Conservation (phyloP, 306 rosid species). For the Castanea crenata region DNA sequence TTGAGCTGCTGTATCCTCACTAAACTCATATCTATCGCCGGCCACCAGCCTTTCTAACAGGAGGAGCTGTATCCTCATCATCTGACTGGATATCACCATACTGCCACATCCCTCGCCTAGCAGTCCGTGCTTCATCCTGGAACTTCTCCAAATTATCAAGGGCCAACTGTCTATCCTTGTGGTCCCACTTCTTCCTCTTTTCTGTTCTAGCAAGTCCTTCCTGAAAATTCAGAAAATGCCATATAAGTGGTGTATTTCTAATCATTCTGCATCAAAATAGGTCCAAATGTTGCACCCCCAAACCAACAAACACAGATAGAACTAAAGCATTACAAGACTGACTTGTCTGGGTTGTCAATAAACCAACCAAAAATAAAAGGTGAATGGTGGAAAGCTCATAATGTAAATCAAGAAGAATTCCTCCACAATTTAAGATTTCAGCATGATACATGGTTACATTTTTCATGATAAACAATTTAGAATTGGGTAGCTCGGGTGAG, state of each 20-base stretch:
- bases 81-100: slow-evolving; percentile 89
- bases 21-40: slow-evolving; percentile 45
- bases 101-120: slow-evolving; percentile 84
- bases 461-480: background rate
- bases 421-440: background rate
- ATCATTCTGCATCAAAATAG: background rate
- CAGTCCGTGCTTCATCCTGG: slow-evolving; percentile 74
- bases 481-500: background rate
- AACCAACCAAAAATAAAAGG: background rate
- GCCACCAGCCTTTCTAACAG: slow-evolving; percentile 65
- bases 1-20: slow-evolving; percentile 28
- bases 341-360: background rate
- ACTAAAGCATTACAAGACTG: background rate
- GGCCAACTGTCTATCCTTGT: slow-evolving; percentile 61
- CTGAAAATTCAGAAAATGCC: slow-evolving; percentile 45
- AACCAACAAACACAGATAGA: background rate
- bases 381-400: background rate
- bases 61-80: slow-evolving; percentile 73
- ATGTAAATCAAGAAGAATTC: background rate
- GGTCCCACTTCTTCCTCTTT: slow-evolving; percentile 75
- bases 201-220: slow-evolving; percentile 88
- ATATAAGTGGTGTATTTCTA: background rate
- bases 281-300: background rate
- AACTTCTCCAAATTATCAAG: slow-evolving; percentile 70
- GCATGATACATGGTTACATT: background rate